phyloP scores from a whole-genome alignment of 2,329 filamentous ascomycete genomes.

The Hysterium pulicare region DNA sequence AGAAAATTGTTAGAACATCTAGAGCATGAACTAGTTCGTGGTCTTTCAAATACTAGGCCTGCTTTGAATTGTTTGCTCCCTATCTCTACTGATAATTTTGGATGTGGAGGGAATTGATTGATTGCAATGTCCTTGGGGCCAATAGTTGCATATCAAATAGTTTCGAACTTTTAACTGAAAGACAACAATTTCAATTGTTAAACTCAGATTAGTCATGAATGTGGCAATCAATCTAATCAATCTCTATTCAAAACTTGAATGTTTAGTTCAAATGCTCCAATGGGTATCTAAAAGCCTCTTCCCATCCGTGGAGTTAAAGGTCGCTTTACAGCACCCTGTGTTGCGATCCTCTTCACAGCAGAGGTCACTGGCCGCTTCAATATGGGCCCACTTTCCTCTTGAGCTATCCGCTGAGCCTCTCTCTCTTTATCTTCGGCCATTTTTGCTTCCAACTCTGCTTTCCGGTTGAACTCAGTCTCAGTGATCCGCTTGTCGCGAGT shows the following conservation, averaged over 20 bases:
- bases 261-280: not conserved
- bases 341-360: slow-evolving; percentile 31
- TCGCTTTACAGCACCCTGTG: slow-evolving; percentile 39
- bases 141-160: no score
- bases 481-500: slow-evolving; percentile 79
- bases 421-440: slow-evolving; percentile 81
- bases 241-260: not conserved
- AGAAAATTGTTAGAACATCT: no score
- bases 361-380: slow-evolving; percentile 19
- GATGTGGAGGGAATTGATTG: no score
- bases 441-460: slow-evolving; percentile 88
- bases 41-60: no score
- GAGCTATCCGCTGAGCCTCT: slow-evolving; percentile 53
- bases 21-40: no score
- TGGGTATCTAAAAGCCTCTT: slow-evolving; percentile 20
- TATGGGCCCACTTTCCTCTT: slow-evolving; percentile 32
- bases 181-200: no score
- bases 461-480: slow-evolving; percentile 86
- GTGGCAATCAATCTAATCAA: not conserved
- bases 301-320: slow-evolving; percentile 30
- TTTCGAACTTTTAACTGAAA: no score
- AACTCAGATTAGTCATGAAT: no score
- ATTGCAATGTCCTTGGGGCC: no score
- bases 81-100: no score
- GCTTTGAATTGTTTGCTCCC: no score